phyloP scores from a whole-genome alignment of 2,329 filamentous ascomycete species.

The Ceratocystis ficicola region DNA sequence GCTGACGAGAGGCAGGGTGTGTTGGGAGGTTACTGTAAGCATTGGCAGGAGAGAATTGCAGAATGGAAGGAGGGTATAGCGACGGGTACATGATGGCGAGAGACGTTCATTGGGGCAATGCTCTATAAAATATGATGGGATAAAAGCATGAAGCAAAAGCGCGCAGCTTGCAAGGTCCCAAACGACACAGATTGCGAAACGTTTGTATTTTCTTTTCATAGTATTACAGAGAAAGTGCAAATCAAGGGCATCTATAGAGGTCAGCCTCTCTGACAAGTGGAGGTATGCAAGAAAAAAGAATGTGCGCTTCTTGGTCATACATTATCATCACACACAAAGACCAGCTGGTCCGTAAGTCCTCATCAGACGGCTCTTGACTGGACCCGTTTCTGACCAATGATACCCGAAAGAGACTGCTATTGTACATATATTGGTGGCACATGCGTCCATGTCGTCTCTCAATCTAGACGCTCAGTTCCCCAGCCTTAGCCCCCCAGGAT shows the following conservation, averaged over 20 bases:
- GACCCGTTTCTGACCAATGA: slow-evolving; percentile 9
- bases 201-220: slow-evolving; percentile 23
- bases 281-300: background rate
- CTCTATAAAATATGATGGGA: too few relatives aligned
- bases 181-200: slow-evolving; percentile 11
- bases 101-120: background rate
- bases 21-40: slow-evolving; percentile 22
- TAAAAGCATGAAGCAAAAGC: too few relatives aligned
- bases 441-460: slow-evolving; percentile 1
- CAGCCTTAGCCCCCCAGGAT: background rate
- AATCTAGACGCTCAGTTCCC: background rate
- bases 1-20: slow-evolving; percentile 35
- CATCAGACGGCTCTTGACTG: background rate
- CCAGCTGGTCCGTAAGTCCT: background rate
- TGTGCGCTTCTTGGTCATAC: slow-evolving; percentile 10
- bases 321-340: slow-evolving; percentile 14
- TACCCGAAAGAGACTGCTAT: slow-evolving; percentile 11
- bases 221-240: slow-evolving; percentile 29
- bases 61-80: background rate
- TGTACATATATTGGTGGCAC: slow-evolving; percentile 10
- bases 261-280: slow-evolving; percentile 3
- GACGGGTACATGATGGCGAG: background rate
- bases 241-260: slow-evolving; percentile 26
- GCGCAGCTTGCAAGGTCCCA: background rate
- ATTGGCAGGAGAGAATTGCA: slow-evolving; percentile 19